phyloP scores from a whole-genome alignment of 148 eudicot genomes.

The Oxyria digyna region DNA sequence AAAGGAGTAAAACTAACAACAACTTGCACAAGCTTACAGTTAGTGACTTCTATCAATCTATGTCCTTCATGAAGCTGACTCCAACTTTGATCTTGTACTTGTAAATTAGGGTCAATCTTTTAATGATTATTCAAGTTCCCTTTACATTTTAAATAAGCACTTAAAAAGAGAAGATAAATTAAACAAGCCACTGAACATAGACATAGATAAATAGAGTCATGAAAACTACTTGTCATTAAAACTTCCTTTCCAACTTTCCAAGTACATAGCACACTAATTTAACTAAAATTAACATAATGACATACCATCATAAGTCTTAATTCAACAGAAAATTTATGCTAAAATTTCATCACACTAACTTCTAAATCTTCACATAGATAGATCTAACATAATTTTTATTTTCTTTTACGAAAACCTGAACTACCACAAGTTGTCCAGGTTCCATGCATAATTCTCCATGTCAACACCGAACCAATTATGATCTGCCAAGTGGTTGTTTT shows the following conservation, averaged over 20 bases:
- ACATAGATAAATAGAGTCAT: neutral
- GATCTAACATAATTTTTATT: neutral
- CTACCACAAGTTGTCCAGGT: constrained; percentile 47
- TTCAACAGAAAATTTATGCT: neutral
- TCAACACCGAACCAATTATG: constrained; percentile 24
- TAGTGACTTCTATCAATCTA: neutral
- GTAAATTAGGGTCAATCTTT: neutral
- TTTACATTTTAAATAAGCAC: neutral
- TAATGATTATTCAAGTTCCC: neutral
- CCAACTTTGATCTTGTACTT: constrained; percentile 3
- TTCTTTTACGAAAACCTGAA: constrained; percentile 10
- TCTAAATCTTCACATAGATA: neutral
- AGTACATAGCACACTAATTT: neutral
- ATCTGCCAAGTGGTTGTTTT: neutral
- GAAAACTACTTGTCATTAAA: constrained; percentile 2
- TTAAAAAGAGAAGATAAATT: neutral
- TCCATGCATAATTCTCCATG: constrained; percentile 29
- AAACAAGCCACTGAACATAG: neutral
- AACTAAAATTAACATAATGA: neutral
- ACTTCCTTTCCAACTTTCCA: neutral
- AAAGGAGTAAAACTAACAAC: neutral
- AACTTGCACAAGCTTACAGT: neutral
- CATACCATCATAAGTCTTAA: neutral
- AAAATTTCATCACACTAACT: neutral
- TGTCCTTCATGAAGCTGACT: neutral